Percentiles rank a stretch among this genome's conserved stretches.
Conservation (phyloP, 257 asterid genomes). For the Paulownia fortunei region DNA sequence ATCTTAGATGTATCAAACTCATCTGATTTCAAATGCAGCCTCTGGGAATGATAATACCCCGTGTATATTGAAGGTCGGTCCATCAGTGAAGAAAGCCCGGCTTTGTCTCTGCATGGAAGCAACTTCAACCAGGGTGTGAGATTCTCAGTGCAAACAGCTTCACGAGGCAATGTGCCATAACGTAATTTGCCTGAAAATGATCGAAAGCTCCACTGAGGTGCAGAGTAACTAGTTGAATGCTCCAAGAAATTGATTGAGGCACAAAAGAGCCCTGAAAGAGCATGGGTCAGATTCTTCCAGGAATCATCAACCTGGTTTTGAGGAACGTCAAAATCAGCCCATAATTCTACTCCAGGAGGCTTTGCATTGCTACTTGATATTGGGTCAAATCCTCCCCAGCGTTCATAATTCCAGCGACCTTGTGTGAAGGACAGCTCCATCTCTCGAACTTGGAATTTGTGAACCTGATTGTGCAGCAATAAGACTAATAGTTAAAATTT, state of each 20-base stretch:
- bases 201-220: constrained; percentile 80
- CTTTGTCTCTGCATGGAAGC: constrained; percentile 98
- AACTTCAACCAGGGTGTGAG: constrained; percentile 99
- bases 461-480: constrained; percentile 62
- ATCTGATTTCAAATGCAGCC: constrained; percentile 74
- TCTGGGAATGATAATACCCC: constrained; percentile 90
- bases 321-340: constrained; percentile 98
- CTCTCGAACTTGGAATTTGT: constrained; percentile 80
- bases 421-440: constrained; percentile 97
- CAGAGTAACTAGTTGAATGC: constrained; percentile 76
- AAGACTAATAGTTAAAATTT: not conserved
- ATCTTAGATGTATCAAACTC: constrained; percentile 56
- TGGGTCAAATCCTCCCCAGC: constrained; percentile 96
- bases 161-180: constrained; percentile 96
- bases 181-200: constrained; percentile 68
- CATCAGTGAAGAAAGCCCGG: constrained; percentile 89
- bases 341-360: constrained; percentile 99
- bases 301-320: constrained; percentile 72
- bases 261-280: constrained; percentile 98
- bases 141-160: constrained; percentile 99
- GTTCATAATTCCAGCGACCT: constrained; percentile 97
- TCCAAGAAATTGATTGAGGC: constrained; percentile 98
- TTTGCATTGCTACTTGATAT: constrained; percentile 82
- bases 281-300: constrained; percentile 93
- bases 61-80: constrained; percentile 86